Evolutionary conservation across 2,329 filamentous ascomycete genomes (phyloP), one percentile per base, ranked within the genome.

Genomic region (Drechslerella stenobrocha): DNA sequence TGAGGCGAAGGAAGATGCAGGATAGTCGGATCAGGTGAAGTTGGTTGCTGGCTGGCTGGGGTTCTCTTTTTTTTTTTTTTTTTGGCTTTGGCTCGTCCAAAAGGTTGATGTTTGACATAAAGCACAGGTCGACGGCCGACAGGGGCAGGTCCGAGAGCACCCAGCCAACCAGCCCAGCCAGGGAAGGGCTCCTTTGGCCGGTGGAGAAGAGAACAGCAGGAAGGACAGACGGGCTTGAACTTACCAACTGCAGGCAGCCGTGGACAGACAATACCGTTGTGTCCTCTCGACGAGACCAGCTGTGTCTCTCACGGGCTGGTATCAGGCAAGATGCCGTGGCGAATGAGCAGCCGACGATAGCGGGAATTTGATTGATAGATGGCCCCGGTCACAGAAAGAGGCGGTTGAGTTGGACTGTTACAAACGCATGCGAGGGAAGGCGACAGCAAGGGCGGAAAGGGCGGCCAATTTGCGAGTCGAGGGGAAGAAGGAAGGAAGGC

Each of bases 161-260:
- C 9, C 4, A 13, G 4, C 5, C 3, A 26, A 9, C 3, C 44
- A 47, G 44, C 4, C 5, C 28, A 30, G 28, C 28, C 28, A 30
- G 28, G 28, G 28, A 30, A 30, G 28, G 28, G 5, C 28, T 30
- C 28, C 11, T 30, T 11, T n/a, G n/a, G n/a, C n/a, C n/a, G n/a
- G n/a, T n/a, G n/a, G n/a, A n/a, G n/a, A 11, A 30, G 11, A 11
- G 28, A 40, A n/a, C 6, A n/a, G 35, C 11, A 45, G 35, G 35
- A 8, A 34, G 51, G 30, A 51, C 50, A 32, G 35, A 37, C 28
- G 50, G 50, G 55, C 53, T 53, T 50, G 50, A 53, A 53, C 51
- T 23, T n/a, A n/a, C n/a, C n/a, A n/a, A n/a, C n/a, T n/a, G n/a
- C n/a, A n/a, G n/a, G n/a, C n/a, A n/a, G n/a, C n/a, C n/a, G n/a